These are phyloP conservation scores for Hypoxylon rubiginosum DNA, from an alignment of 2,329 filamentous ascomycete species.

Conservation along the genomic window DNA sequence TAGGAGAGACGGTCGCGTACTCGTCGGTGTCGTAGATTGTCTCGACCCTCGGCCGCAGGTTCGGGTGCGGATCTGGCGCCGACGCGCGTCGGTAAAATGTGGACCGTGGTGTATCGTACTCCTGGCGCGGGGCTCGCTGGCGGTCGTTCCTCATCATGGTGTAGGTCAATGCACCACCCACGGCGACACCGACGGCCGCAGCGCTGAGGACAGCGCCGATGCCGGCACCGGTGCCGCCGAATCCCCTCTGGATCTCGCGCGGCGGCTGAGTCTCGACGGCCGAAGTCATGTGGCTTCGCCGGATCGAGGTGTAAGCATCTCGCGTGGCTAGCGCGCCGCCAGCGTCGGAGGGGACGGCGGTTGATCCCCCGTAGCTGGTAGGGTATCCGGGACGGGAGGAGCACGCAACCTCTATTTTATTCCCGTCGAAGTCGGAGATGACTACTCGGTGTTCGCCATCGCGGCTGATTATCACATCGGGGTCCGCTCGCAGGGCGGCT, in stretches of 20 bases:
- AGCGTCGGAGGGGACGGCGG: slow-evolving; percentile 42
- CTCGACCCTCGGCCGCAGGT: slow-evolving; percentile 51
- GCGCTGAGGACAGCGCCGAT: slow-evolving; percentile 80
- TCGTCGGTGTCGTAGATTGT: slow-evolving; percentile 40
- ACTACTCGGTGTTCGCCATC: slow-evolving; percentile 61
- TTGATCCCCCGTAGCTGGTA: slow-evolving; percentile 52
- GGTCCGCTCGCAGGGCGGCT: slow-evolving; percentile 66
- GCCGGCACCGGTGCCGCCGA: slow-evolving; percentile 61
- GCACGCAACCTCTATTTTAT: slow-evolving; percentile 84
- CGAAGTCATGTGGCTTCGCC: slow-evolving; percentile 55
- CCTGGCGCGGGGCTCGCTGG: slow-evolving; percentile 56
- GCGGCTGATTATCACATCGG: slow-evolving; percentile 61
- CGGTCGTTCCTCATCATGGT: slow-evolving; percentile 75
- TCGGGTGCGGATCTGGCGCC: slow-evolving; percentile 56
- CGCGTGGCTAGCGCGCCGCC: slow-evolving; percentile 39
- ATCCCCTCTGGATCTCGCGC: slow-evolving; percentile 46
- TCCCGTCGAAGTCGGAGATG: slow-evolving; percentile 85
- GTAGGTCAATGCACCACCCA: slow-evolving; percentile 74
- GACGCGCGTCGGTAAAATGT: slow-evolving; percentile 61
- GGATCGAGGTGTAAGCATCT: slow-evolving; percentile 47
- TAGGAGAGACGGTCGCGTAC: slow-evolving; percentile 14
- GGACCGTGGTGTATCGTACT: slow-evolving; percentile 55
- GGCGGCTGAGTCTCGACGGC: slow-evolving; percentile 46
- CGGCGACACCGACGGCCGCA: slow-evolving; percentile 77
- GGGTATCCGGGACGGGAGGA: slow-evolving; percentile 56